Conservation (phyloP, 2,329 filamentous ascomycete genomes). For the Aspergillus thermomutatus region DNA sequence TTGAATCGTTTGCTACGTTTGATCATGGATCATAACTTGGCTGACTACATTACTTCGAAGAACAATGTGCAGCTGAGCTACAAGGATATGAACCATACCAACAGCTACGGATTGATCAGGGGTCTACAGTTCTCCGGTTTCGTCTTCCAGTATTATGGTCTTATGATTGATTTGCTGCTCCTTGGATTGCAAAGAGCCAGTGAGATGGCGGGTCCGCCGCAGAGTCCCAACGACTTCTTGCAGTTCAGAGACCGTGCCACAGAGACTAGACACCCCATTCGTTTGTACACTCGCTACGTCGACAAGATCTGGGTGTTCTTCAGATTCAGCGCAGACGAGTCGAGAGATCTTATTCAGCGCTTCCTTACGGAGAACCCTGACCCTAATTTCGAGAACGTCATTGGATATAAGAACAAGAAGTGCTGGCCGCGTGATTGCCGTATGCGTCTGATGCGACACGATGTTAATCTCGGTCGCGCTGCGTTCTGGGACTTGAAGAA, state of each 20-base stretch:
- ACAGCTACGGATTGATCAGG: conserved; percentile 97
- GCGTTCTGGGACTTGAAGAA: conserved; percentile 99
- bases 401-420: conserved; percentile 98
- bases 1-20: conserved; percentile 88
- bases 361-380: conserved; percentile 98
- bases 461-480: conserved; percentile 94
- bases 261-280: conserved; percentile 89
- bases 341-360: conserved; percentile 90
- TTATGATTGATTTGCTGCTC: conserved; percentile 88
- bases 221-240: conserved; percentile 93
- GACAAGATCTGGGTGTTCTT: conserved; percentile 99
- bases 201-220: conserved; percentile 91
- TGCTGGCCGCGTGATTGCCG: conserved; percentile 97
- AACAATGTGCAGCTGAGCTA: conserved; percentile 99
- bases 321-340: conserved; percentile 89
- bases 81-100: conserved; percentile 99
- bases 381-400: conserved; percentile 98
- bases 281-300: conserved; percentile 96
- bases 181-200: conserved; percentile 94
- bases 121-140: conserved; percentile 97
- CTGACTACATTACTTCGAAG: conserved; percentile 98
- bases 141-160: conserved; percentile 97
- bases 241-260: conserved; percentile 94
- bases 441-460: conserved; percentile 97
- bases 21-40: conserved; percentile 99